Evolutionary conservation across 805 yeast genomes (phyloP).

Genomic region (Candida oleophila): DNA sequence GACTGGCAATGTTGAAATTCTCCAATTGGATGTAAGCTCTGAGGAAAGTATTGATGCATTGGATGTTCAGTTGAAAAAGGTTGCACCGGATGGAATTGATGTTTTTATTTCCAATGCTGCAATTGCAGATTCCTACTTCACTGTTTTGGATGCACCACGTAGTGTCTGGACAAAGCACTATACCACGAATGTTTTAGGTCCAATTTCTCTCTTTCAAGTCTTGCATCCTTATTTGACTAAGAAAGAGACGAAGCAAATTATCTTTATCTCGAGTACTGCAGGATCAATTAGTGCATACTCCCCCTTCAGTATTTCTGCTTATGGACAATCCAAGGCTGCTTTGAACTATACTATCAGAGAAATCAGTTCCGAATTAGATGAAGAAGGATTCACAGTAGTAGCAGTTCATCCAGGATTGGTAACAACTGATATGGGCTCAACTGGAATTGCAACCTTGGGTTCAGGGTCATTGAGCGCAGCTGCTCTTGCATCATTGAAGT

Average conservation of each 20-base stretch:
- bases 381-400: slow-evolving; percentile 24
- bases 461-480: too few relatives aligned
- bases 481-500: too few relatives aligned
- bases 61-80: slow-evolving; percentile 10
- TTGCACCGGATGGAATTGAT: slow-evolving; percentile 19
- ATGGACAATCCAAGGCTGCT: slow-evolving; percentile 38
- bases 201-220: slow-evolving; percentile 25
- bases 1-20: slow-evolving; percentile 13
- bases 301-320: slow-evolving; percentile 18
- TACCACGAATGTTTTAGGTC: slow-evolving; percentile 27
- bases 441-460: neutral
- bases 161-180: slow-evolving; percentile 16
- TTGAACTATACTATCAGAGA: slow-evolving; percentile 26
- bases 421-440: slow-evolving; percentile 29
- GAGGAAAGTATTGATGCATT: slow-evolving; percentile 18
- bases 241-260: slow-evolving; percentile 21
- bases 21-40: slow-evolving; percentile 15
- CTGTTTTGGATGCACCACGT: slow-evolving; percentile 15
- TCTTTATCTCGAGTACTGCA: slow-evolving; percentile 25
- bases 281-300: slow-evolving; percentile 24
- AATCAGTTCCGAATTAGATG: slow-evolving; percentile 20
- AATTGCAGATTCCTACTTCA: slow-evolving; percentile 12
- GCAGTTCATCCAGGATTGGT: slow-evolving; percentile 42
- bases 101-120: slow-evolving; percentile 33
- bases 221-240: slow-evolving; percentile 25